Evolutionary conservation across 305 asterid genomes (phyloP).

Genomic region (Solanum hybrid): DNA sequence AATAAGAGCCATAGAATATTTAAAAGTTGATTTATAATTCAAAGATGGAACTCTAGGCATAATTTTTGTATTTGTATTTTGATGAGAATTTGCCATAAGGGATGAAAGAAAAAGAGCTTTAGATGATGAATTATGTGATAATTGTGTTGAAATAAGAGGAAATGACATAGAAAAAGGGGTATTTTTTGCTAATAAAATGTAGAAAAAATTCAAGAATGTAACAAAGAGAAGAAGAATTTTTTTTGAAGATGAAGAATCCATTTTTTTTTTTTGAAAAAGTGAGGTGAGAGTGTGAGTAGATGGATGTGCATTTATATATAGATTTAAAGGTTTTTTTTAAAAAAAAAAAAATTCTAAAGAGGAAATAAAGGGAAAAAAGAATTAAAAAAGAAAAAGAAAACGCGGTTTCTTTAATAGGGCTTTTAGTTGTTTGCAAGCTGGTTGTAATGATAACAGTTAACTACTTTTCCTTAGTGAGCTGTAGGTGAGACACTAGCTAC

Average conservation of each 20-base stretch:
- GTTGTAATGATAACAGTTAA: slow-evolving; percentile 3
- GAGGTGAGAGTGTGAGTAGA: not conserved
- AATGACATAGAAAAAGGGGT: slow-evolving; percentile 28
- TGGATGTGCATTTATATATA: not conserved
- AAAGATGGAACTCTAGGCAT: slow-evolving; percentile 10
- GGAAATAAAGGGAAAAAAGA: not conserved
- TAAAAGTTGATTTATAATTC: slow-evolving; percentile 44
- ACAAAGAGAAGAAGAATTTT: not conserved
- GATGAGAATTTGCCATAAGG: not conserved
- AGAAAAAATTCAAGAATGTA: not conserved
- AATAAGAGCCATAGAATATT: slow-evolving; percentile 75
- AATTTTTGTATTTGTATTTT: not conserved
- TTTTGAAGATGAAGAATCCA: not conserved
- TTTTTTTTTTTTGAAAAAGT: not conserved
- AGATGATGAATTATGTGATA: slow-evolving; percentile 24
- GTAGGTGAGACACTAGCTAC: not conserved
- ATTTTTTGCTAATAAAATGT: not conserved
- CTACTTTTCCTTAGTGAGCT: not conserved
- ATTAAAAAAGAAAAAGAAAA: not conserved
- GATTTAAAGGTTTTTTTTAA: not conserved
- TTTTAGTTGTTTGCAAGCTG: slow-evolving; percentile 1
- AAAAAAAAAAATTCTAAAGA: not conserved
- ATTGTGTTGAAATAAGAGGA: slow-evolving; percentile 40
- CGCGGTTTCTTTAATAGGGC: slow-evolving; percentile 5
- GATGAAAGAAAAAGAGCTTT: slow-evolving; percentile 25